A percentile compares a stretch with the other conserved stretches of the same genome.
These are phyloP conservation scores for Cunninghamia lanceolata DNA, from an alignment of 75 land plant species.

Conservation along the genomic window DNA sequence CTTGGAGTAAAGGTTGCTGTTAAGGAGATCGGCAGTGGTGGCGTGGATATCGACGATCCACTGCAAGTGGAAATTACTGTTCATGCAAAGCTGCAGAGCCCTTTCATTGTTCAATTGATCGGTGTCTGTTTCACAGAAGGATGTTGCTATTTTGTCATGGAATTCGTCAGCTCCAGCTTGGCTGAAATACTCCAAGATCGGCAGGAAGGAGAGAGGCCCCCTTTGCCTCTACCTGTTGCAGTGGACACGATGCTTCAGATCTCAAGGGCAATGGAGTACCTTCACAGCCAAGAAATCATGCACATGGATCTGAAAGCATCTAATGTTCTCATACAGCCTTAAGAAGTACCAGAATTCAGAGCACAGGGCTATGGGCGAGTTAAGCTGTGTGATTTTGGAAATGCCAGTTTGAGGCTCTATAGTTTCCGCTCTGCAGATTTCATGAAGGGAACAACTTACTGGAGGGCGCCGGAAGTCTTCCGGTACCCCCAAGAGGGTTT, in stretches of 20 bases:
- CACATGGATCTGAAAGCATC: slow-evolving; percentile 25
- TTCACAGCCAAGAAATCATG: slow-evolving; percentile 20
- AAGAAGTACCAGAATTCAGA: slow-evolving; percentile 12
- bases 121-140: slow-evolving; percentile 4
- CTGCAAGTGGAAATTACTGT: slow-evolving; percentile 14
- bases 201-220: not conserved
- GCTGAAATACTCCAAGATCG: not conserved
- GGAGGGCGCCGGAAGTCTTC: slow-evolving; percentile 27
- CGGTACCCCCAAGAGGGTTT: not conserved
- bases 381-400: slow-evolving; percentile 24
- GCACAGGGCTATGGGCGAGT: slow-evolving; percentile 17
- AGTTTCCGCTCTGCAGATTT: not conserved
- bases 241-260: slow-evolving; percentile 33
- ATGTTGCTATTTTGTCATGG: slow-evolving; percentile 18
- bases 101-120: slow-evolving; percentile 22
- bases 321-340: slow-evolving; percentile 16
- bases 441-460: not conserved
- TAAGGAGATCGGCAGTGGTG: slow-evolving; percentile 8
- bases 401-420: slow-evolving; percentile 20
- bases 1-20: too few species aligned
- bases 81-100: too few species aligned
- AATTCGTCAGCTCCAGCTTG: slow-evolving; percentile 16
- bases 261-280: slow-evolving; percentile 25
- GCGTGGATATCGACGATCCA: not conserved
- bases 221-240: slow-evolving; percentile 7